phyloP scores from a whole-genome alignment of 140 eudicot genomes.

The Senecio squalidus region DNA sequence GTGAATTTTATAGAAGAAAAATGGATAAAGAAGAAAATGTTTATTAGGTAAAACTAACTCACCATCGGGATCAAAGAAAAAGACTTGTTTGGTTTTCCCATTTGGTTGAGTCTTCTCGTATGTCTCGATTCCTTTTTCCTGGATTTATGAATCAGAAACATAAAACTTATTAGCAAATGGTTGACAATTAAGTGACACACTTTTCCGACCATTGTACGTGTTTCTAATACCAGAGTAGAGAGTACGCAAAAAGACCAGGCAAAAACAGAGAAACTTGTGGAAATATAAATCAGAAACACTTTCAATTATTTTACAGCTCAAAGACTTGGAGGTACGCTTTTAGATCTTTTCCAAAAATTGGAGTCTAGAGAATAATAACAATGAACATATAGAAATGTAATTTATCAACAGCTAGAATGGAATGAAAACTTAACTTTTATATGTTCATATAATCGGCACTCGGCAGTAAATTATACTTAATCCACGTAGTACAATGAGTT shows the following conservation, averaged over 20 bases:
- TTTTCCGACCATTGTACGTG: neutral
- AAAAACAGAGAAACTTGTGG: neutral
- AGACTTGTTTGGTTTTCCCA: conserved; percentile 79
- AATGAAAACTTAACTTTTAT: neutral
- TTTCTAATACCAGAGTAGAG: neutral
- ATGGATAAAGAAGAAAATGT: neutral
- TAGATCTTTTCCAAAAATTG: too few relatives aligned
- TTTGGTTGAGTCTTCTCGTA: conserved; percentile 70
- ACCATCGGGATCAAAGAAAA: conserved; percentile 98
- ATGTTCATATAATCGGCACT: too few relatives aligned
- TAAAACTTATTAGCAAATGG: neutral
- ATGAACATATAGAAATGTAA: neutral
- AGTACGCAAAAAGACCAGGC: neutral
- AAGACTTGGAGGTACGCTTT: neutral
- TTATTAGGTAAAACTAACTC: conserved; percentile 19
- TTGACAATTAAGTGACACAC: neutral
- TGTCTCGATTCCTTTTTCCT: conserved; percentile 75
- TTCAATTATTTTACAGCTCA: neutral
- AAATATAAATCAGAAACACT: neutral
- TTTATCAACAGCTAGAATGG: neutral
- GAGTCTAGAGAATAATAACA: too few relatives aligned
- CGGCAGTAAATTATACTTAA: neutral
- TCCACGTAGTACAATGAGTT: neutral
- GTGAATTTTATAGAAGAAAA: neutral
- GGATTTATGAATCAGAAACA: conserved; percentile 7